Conservation (phyloP, 1,139 yeast genomes). For the Lodderomyces parapsilosis region DNA sequence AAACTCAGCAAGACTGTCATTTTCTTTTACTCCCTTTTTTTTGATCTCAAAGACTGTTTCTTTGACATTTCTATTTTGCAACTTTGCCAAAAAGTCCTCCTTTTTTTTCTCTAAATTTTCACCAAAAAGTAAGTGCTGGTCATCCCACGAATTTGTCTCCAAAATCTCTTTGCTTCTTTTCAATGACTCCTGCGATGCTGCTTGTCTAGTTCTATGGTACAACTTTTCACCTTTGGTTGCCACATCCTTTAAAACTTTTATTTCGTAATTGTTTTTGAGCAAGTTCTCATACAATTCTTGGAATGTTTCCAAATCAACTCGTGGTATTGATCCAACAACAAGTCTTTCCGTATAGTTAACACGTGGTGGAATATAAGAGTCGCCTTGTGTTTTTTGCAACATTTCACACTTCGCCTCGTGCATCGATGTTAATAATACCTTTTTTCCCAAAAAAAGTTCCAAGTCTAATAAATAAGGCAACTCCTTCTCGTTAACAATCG, state of each 20-base stretch:
- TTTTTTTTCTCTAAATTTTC: slow-evolving; percentile 72
- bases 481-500: slow-evolving; percentile 82
- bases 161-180: slow-evolving; percentile 81
- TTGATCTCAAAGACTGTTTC: slow-evolving; percentile 94
- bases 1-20: slow-evolving; percentile 71
- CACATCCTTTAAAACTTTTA: slow-evolving; percentile 63
- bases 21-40: slow-evolving; percentile 45
- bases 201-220: slow-evolving; percentile 78
- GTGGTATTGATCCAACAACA: slow-evolving; percentile 81
- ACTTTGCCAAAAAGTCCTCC: slow-evolving; percentile 65
- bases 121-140: slow-evolving; percentile 76
- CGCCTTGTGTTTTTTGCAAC: slow-evolving; percentile 44
- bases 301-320: slow-evolving; percentile 65
- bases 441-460: slow-evolving; percentile 86
- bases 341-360: slow-evolving; percentile 74
- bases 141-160: slow-evolving; percentile 81
- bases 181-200: slow-evolving; percentile 83
- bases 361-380: slow-evolving; percentile 47
- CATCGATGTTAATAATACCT: slow-evolving; percentile 69
- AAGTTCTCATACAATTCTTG: slow-evolving; percentile 71
- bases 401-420: slow-evolving; percentile 59
- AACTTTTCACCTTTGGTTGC: slow-evolving; percentile 85
- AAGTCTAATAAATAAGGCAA: slow-evolving; percentile 87
- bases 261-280: slow-evolving; percentile 66
- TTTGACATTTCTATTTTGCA: slow-evolving; percentile 65